A percentile compares a stretch with the other conserved stretches of the same genome.
These are phyloP conservation scores for Nemania diffusa DNA, from an alignment of 2,329 filamentous ascomycete genomes.

Conservation along the genomic window DNA sequence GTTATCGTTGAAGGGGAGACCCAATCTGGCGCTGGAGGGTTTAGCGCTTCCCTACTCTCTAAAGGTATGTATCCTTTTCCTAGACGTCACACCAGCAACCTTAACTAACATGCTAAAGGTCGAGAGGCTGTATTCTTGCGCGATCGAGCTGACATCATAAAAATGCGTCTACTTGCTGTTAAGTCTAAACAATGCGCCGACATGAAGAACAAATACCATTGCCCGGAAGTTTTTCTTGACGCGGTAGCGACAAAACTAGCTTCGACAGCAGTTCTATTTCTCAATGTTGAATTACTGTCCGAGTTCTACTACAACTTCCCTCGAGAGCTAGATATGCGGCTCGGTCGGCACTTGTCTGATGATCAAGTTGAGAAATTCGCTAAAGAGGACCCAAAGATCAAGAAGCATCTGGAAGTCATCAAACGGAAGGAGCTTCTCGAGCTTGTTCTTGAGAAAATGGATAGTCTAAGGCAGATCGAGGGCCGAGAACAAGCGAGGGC, in stretches of 20 bases:
- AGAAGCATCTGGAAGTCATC: conserved; percentile 90
- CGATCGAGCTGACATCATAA: conserved; percentile 88
- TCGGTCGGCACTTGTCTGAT: conserved; percentile 81
- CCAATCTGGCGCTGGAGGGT: conserved; percentile 87
- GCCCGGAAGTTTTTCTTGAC: conserved; percentile 97
- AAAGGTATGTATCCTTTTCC: conserved; percentile 69
- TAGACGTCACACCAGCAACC: not conserved
- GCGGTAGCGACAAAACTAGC: conserved; percentile 95
- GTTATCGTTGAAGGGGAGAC: conserved; percentile 86
- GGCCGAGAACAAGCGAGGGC: conserved; percentile 71
- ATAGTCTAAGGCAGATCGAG: conserved; percentile 86
- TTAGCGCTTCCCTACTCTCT: conserved; percentile 85
- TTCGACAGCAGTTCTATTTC: conserved; percentile 92
- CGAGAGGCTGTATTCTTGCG: conserved; percentile 94
- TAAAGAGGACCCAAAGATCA: conserved; percentile 90
- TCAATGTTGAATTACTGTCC: conserved; percentile 94
- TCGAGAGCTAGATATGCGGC: conserved; percentile 85
- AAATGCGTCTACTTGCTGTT: conserved; percentile 86
- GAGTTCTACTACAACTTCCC: conserved; percentile 99
- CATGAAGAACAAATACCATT: conserved; percentile 93
- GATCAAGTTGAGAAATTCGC: conserved; percentile 90
- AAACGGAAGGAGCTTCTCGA: conserved; percentile 91
- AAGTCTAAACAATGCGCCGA: conserved; percentile 89
- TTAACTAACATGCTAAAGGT: conserved; percentile 60
- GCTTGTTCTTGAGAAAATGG: conserved; percentile 94